Evolutionary conservation across 2,329 filamentous ascomycete species (phyloP), one percentile per base, ranked within the genome.

Genomic region (Hymenotorrendiella dingleyae): DNA sequence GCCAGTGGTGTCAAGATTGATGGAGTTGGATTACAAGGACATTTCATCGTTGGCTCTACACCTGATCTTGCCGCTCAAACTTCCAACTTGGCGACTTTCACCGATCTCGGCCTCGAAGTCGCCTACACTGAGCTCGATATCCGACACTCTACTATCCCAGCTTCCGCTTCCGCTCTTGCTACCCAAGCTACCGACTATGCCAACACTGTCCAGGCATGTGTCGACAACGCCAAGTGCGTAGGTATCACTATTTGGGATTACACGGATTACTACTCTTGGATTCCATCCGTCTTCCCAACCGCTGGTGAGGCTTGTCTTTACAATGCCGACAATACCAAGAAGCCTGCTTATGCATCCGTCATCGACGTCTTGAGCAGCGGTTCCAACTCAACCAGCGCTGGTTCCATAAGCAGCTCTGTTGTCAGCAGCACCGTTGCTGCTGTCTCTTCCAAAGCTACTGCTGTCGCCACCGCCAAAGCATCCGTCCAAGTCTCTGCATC

Each of bases 51-150:
- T 6, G 74, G 76, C 53, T 53, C 58, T n/a, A 68, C 72, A 1
- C 72, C 77, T 1, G 59, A 58, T 38, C 68, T 71, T 50, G 57
- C 63, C 22, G 62, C 63, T 6, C 65, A 74, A 33, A 62, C 63
- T 23, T 63, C 65, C 0, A 67, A 69, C 11, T 71, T 80, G 40
- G 55, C 64, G 36, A 63, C 69, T 30, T 82, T 76, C 63, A 69
- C 70, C 1, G 64, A 66, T 0, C 67, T 74, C 1, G 69, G 69
- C 4, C 64, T 78, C 4, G 78, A 82, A 49, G 73, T 80, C 8
- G 75, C 76, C 6, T 71, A 78, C 59, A 82, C 78, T 1, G 78
- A 83, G 62, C 65, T 82, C 12, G 79, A 82, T 54, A 74, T 82
- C 47, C 67, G 77, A 22, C 69, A 72, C 42, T 39, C 42, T 2